Evolutionary conservation across 768 basidiomycete genomes (phyloP), one percentile per base, ranked within the genome.

Genomic region (Candolleomyces efflorescens): DNA sequence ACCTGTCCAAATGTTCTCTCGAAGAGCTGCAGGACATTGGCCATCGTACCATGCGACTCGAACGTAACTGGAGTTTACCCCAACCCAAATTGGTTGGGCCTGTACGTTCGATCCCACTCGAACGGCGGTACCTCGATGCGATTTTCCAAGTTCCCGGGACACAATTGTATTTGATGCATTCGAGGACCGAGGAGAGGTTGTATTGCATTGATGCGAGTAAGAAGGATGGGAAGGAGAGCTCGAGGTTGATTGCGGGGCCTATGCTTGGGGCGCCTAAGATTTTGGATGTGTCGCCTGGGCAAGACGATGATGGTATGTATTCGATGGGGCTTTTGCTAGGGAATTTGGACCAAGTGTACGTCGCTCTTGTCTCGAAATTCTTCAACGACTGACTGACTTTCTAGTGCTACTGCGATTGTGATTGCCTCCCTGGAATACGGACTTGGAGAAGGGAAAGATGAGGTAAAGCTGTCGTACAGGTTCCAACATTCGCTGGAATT

Each of bases 121-220:
- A 56, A 18, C 2, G 46, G 38, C 32, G 45, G n/a, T 44, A 39
- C 49, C 62, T 67, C 20, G 66, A 72, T 59, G 58, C 63, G 9
- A 56, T 69, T 37, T 68, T 68, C 37, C 68, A 67, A 39, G 64
- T 72, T 36, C 69, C 71, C 20, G 69, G 68, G 15, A 68, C 68
- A 5, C 44, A 58, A 9, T 56, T 68, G 13, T 69, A 67, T 43
- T 50, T 70, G 13, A 58, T 69, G 24, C 67, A 70, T 47, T 67
- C 65, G 23, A 59, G 61, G 18, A 20, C 9, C 6, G 62, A 55
- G 12, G 63, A 64, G 5, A 52, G 27, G 5, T 26, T 67, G 22
- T 53, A 59, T 11, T 59, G 64, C 32, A 67, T 65, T 63, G 60
- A 70, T 58, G 56, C 61, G 15, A 58, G 52, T n/a, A n/a, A n/a